Conservation (phyloP, 2,329 filamentous ascomycete species). For the Trichophyton simii region DNA sequence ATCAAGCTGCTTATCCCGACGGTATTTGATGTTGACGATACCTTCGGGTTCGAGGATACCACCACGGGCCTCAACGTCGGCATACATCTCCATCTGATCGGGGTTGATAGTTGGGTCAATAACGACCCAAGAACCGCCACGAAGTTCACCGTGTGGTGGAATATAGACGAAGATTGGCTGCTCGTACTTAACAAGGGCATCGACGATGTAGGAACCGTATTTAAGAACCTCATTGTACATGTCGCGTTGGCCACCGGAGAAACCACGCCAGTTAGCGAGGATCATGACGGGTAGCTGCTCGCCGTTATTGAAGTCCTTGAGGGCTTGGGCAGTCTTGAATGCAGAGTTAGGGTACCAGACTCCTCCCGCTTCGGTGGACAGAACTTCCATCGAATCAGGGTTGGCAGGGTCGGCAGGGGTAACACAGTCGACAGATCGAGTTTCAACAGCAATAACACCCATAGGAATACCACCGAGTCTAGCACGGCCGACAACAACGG, state of each 20-base stretch:
- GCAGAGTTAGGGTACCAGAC: constrained; percentile 99
- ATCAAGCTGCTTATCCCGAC: constrained; percentile 90
- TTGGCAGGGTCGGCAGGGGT: constrained; percentile 95
- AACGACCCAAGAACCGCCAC: constrained; percentile 98
- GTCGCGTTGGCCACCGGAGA: constrained; percentile 97
- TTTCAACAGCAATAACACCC: constrained; percentile 96
- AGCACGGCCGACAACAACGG: constrained; percentile 91
- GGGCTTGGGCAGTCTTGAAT: constrained; percentile 98
- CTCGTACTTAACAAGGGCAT: constrained; percentile 94
- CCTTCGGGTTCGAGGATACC: constrained; percentile 97
- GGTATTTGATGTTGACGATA: constrained; percentile 97
- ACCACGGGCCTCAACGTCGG: constrained; percentile 84
- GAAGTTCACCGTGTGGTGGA: constrained; percentile 87
- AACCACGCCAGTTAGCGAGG: constrained; percentile 98
- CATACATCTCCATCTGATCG: constrained; percentile 98
- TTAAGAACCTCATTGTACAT: constrained; percentile 99
- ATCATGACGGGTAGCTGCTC: constrained; percentile 99
- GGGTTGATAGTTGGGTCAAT: constrained; percentile 98
- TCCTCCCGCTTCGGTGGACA: constrained; percentile 88
- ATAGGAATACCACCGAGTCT: constrained; percentile 94
- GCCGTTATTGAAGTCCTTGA: constrained; percentile 97
- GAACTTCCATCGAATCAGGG: constrained; percentile 93
- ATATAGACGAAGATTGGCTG: constrained; percentile 99
- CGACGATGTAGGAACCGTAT: constrained; percentile 98
- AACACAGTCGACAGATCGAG: constrained; percentile 89